Percentiles rank a stretch among this genome's conserved stretches.
These are phyloP conservation scores for Silene coronaria DNA, from an alignment of 179 eudicot species.

Conservation along the genomic window DNA sequence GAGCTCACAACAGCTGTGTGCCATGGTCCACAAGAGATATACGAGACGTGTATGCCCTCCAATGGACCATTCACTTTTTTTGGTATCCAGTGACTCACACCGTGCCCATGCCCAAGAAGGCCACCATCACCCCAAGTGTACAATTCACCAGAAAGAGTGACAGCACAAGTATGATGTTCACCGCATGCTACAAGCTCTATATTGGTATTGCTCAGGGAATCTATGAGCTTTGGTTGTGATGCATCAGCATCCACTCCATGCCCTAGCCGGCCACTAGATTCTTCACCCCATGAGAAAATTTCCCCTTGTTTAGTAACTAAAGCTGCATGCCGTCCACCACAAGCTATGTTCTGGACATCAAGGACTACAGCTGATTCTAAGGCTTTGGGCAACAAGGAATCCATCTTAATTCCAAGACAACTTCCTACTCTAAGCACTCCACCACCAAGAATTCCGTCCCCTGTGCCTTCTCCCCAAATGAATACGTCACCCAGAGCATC, in stretches of 20 bases:
- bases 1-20: constrained; percentile 97
- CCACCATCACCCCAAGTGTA: constrained; percentile 99
- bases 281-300: constrained; percentile 96
- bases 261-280: constrained; percentile 86
- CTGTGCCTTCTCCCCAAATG: constrained; percentile 96
- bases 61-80: constrained; percentile 79
- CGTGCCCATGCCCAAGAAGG: constrained; percentile 90
- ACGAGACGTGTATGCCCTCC: constrained; percentile 92
- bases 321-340: constrained; percentile 89
- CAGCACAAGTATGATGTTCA: constrained; percentile 94
- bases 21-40: constrained; percentile 95
- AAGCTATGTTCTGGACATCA: constrained; percentile 93
- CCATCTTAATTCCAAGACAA: constrained; percentile 51
- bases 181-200: constrained; percentile 96
- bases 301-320: constrained; percentile 94
- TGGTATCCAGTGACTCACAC: constrained; percentile 91
- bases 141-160: constrained; percentile 85
- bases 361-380: constrained; percentile 90
- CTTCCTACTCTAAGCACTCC: constrained; percentile 59
- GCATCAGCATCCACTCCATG: constrained; percentile 94
- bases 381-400: constrained; percentile 80
- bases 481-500: constrained; percentile 96
- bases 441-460: constrained; percentile 84
- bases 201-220: constrained; percentile 65
- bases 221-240: constrained; percentile 82